Percentiles rank a stretch among this genome's conserved stretches.
Conservation (phyloP, 179 eudicot species). For the Beta macrorhiza region DNA sequence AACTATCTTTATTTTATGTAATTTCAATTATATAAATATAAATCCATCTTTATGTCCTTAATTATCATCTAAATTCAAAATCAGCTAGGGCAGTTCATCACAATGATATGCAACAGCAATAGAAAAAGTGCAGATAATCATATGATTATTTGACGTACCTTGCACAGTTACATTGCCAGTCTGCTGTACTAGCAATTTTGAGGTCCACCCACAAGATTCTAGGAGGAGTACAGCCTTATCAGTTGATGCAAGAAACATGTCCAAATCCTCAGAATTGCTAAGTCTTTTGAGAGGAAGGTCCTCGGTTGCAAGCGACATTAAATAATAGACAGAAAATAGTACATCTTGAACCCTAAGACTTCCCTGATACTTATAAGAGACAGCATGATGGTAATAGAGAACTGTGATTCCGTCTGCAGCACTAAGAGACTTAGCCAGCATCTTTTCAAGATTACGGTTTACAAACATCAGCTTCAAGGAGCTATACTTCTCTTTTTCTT, state of each 20-base stretch:
- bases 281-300: constrained; percentile 62
- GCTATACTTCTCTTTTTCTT: constrained; percentile 42
- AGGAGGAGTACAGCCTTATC: constrained; percentile 74
- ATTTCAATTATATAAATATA: too few relatives aligned
- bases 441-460: constrained; percentile 50
- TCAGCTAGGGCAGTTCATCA: too few relatives aligned
- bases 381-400: constrained; percentile 49
- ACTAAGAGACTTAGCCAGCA: constrained; percentile 66
- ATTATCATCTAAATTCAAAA: too few relatives aligned
- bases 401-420: constrained; percentile 57
- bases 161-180: constrained; percentile 35
- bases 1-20: too few relatives aligned
- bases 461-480: constrained; percentile 64
- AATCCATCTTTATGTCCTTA: too few relatives aligned
- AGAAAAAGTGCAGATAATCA: constrained; percentile 26
- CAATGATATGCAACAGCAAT: background rate
- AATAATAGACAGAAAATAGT: constrained; percentile 54
- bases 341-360: constrained; percentile 58
- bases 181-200: constrained; percentile 48
- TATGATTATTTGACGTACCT: constrained; percentile 33
- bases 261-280: constrained; percentile 51
- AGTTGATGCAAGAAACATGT: constrained; percentile 64
- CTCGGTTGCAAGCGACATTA: constrained; percentile 46
- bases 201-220: constrained; percentile 92
- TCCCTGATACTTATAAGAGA: constrained; percentile 70